phyloP scores from a whole-genome alignment of 306 rosid genomes.

The Spatholobus suberectus region DNA sequence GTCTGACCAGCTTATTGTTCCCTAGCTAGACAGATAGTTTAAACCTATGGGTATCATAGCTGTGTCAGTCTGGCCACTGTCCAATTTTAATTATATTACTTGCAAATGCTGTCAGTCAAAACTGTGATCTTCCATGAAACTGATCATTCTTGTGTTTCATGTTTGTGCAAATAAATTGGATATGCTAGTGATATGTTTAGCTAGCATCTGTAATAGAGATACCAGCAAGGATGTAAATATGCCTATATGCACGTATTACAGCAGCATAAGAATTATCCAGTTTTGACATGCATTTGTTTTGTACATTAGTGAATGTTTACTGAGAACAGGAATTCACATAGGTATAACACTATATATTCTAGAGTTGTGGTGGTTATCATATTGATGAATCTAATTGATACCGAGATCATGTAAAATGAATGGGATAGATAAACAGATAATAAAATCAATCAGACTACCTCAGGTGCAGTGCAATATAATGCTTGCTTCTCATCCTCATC shows the following conservation, averaged over 20 bases:
- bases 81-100: not conserved
- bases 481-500: conserved; percentile 85
- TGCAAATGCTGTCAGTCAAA: conserved; percentile 9
- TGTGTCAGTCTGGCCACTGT: no score
- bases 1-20: no score
- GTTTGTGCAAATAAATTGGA: no score
- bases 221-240: conserved; percentile 14
- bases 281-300: conserved; percentile 33
- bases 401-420: conserved; percentile 24
- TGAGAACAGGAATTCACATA: not conserved
- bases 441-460: conserved; percentile 62
- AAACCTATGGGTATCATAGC: no score
- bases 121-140: not conserved
- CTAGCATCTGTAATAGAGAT: conserved; percentile 9
- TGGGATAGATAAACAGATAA: conserved; percentile 17
- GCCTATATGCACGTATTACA: not conserved
- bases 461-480: conserved; percentile 87
- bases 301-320: not conserved
- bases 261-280: conserved; percentile 23
- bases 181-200: not conserved
- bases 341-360: not conserved
- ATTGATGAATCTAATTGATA: conserved; percentile 19
- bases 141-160: conserved; percentile 33
- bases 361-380: conserved; percentile 22
- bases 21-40: no score